Conservation (phyloP, 805 yeast genomes). For the Teunomyces funiuensis region DNA sequence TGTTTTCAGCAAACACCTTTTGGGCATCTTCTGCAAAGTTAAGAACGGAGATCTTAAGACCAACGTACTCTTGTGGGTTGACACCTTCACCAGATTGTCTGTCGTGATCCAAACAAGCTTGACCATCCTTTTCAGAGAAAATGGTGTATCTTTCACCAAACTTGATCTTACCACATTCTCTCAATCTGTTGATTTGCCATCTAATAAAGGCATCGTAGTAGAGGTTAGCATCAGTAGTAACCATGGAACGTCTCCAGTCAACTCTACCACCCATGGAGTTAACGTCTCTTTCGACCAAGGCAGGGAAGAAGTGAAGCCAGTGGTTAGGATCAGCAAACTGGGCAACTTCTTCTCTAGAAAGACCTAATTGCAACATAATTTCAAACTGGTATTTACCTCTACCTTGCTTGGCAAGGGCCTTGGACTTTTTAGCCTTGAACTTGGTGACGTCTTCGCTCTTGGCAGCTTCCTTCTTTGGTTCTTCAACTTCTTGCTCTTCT, state of each 20-base stretch:
- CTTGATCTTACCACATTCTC: slow-evolving; percentile 85
- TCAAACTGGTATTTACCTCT: slow-evolving; percentile 93
- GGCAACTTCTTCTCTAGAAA: slow-evolving; percentile 75
- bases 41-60: slow-evolving; percentile 76
- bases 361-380: slow-evolving; percentile 93
- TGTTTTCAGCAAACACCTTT: slow-evolving; percentile 50
- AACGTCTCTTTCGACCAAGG: slow-evolving; percentile 79
- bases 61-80: slow-evolving; percentile 93
- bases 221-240: slow-evolving; percentile 93
- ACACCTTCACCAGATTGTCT: slow-evolving; percentile 97
- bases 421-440: slow-evolving; percentile 89
- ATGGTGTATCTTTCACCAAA: slow-evolving; percentile 98
- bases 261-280: slow-evolving; percentile 84
- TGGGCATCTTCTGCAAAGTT: slow-evolving; percentile 61
- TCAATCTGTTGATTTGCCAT: slow-evolving; percentile 94
- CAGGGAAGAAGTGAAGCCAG: slow-evolving; percentile 93
- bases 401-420: slow-evolving; percentile 92
- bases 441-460: slow-evolving; percentile 78
- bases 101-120: slow-evolving; percentile 99
- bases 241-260: slow-evolving; percentile 96
- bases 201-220: slow-evolving; percentile 92
- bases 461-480: slow-evolving; percentile 28
- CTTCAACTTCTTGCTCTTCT: slow-evolving; percentile 49
- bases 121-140: slow-evolving; percentile 97
- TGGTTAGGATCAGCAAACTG: slow-evolving; percentile 89